Base-by-base conservation (phyloP, 169 alveolate species). In the Eimeria mitis region DNA sequence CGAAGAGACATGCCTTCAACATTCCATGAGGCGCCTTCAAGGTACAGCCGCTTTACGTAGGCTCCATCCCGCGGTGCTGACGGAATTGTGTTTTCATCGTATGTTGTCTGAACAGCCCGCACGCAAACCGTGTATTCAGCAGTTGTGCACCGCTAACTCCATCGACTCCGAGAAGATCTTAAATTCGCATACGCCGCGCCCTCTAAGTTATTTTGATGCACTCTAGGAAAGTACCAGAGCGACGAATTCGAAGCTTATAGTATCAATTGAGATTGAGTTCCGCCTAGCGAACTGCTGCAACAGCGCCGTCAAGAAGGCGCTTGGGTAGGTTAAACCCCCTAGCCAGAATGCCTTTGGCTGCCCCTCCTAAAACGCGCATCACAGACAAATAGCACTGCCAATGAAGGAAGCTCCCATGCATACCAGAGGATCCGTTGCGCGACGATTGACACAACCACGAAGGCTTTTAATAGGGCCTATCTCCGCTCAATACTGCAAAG, bases 1-100 rank as follows among this genome's bases (percentile, higher is more conserved):
- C 96, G 95, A 76, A 98, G 96, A 63, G 97, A 95, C 44, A 97
- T 97, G 91, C 97, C 98, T 65, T 98, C 99, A 31, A 95, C 85
- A 95, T 99, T 99, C 99, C 99, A 99, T 84, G 97, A 97, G 31
- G 99, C 99, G 44, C 99, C 99, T 97, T 99, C 99, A 47, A 99
- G 95, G 94, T 96, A 98, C 76, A 98, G 94, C 78, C 98, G 99
- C 96, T 97, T 96, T 84, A 98, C 96, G 92, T 97, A 98, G 28
- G 99, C 99, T 25, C 99, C 99, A 79, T 99, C 99, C 88, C 97
- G 98, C 25, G 99, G 98, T 14, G 98, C 97, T 79, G 97, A 97
- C 11, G 95, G 94, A 21, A 98, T 96, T 89, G 96, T 97, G 63
- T 96, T 87, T 89, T 97, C 99, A 42, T 97, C 98, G 65, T 47